Percentiles rank a stretch among this genome's conserved stretches.
These are phyloP conservation scores for Whalleya microplaca DNA, from an alignment of 2,329 filamentous ascomycete species.

Conservation along the genomic window DNA sequence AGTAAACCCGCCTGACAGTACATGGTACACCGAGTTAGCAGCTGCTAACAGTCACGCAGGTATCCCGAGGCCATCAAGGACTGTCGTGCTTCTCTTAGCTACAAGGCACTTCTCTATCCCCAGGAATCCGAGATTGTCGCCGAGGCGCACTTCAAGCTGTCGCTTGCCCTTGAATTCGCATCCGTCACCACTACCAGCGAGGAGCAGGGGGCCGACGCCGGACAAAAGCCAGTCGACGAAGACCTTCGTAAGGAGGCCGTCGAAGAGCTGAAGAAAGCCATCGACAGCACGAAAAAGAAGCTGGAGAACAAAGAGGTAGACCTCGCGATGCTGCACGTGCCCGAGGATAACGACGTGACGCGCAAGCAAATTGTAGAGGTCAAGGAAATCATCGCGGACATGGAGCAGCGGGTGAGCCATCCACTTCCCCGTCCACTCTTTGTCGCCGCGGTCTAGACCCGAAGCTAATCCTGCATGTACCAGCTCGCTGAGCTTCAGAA, in stretches of 20 bases:
- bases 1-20: slow-evolving; percentile 47
- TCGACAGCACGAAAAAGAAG: slow-evolving; percentile 72
- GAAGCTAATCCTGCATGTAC: slow-evolving; percentile 20
- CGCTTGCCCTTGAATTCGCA: slow-evolving; percentile 90
- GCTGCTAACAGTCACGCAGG: slow-evolving; percentile 42
- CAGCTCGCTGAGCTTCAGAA: slow-evolving; percentile 71
- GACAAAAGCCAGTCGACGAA: slow-evolving; percentile 64
- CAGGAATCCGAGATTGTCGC: slow-evolving; percentile 84
- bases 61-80: slow-evolving; percentile 89
- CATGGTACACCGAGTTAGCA: not conserved
- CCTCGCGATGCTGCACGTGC: slow-evolving; percentile 63
- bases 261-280: slow-evolving; percentile 72
- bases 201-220: slow-evolving; percentile 49
- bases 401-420: slow-evolving; percentile 70
- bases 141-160: slow-evolving; percentile 96
- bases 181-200: slow-evolving; percentile 70
- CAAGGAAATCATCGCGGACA: slow-evolving; percentile 77
- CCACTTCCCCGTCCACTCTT: slow-evolving; percentile 31
- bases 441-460: slow-evolving; percentile 16
- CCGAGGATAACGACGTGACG: slow-evolving; percentile 68
- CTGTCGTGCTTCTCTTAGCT: slow-evolving; percentile 73
- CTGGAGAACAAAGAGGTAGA: slow-evolving; percentile 71
- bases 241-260: slow-evolving; percentile 71
- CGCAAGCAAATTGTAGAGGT: slow-evolving; percentile 70
- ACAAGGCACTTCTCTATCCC: slow-evolving; percentile 79